Evolutionary conservation across 768 basidiomycete genomes (phyloP), one percentile per base, ranked within the genome.

Genomic region (Auriscalpium vulgare): DNA sequence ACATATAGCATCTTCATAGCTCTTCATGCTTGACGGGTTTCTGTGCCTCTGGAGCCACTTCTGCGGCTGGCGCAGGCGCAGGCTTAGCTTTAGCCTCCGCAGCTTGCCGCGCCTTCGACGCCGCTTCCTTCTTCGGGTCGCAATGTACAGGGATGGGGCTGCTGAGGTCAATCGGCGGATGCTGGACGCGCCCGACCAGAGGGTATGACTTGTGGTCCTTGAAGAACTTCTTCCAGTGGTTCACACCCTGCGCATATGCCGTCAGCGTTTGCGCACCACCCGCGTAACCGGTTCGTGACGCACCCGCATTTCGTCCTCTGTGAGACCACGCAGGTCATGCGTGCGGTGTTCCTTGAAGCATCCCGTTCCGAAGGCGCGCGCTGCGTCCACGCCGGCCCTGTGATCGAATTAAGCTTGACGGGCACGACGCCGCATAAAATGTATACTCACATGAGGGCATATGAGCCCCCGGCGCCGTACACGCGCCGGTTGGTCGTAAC

Each of bases 201-300:
- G 65, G 63, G 68, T 98, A 98, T 58, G 82, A 79, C 63, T 88
- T 84, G 69, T 92, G 88, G 9, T 89, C 81, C 1, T 75, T 71
- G 65, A 94, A 97, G 75, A 95, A 97, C 34, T 79, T 75, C 72
- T 93, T 95, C 95, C 95, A 98, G 61, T 94, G 85, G 48, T 80
- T 69, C 17, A 97, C 72, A 58, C 88, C 74, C 91, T 95, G 61
- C 17, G 14, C 19, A 34, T 19, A 53, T 40, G 44, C n/a, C 47
- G 23, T 50, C 38, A 9, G 50, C 37, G 50, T 44, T 17, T 45
- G 35, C 14, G 19, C n/a, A n/a, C n/a, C 29, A 44, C 38, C 35
- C 29, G 29, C 29, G 29, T 29, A 29, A 7, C 29, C 29, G 29
- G 4, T 29, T 4, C 29, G 29, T 29, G 10, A 73, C 82, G 64